Base-by-base conservation (phyloP, 2,329 filamentous ascomycete species). In the Ophiostoma quercus region DNA sequence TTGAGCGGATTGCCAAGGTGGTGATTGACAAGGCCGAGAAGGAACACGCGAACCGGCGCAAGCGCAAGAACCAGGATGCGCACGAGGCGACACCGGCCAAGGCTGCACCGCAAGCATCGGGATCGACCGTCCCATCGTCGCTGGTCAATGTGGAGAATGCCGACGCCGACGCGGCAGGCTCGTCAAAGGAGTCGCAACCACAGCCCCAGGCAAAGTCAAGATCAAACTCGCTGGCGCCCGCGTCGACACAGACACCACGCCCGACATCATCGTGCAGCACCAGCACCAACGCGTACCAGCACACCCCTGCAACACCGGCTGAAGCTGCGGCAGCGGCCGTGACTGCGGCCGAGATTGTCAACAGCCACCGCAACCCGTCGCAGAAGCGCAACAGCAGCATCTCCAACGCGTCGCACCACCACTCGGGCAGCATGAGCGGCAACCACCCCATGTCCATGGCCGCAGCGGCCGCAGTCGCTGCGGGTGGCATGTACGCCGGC, bases 11-110 rank as follows among this genome's bases (percentile, higher is more conserved):
- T 73, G 93, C 93, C 47, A 92, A 90, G 76, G 88, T 93, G 2
- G 92, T 97, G 9, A 88, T 98, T 65, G 94, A 98, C 71, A 96
- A 94, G 78, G 87, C 92, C 0, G 94, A 98, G 77, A 92, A 90
- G 76, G 94, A 98, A 68, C 87, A 91, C 47, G 85, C 89, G 34
- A 89, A 87, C 5, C 87, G 92, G 71, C 88, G 92, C 70, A 98
- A 98, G 82, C 88, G 94, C 72, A 97, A 96, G 84, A 88, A 85
- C 72, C 83, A 87, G 63, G 74, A 76, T 39, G 67, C 71, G 57
- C 75, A 73, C 71, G 71, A 71, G 62, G n/a, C 75, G 67, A 66
- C 76, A 71, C 62, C 73, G 70, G 66, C 74, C 73, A 70, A 77
- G 75, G 71, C 76, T 29, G 60, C 76, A 47, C 67, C 73, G 22